Conservation (phyloP, 2,329 filamentous ascomycete genomes). For the Tolypocladium tundrense region DNA sequence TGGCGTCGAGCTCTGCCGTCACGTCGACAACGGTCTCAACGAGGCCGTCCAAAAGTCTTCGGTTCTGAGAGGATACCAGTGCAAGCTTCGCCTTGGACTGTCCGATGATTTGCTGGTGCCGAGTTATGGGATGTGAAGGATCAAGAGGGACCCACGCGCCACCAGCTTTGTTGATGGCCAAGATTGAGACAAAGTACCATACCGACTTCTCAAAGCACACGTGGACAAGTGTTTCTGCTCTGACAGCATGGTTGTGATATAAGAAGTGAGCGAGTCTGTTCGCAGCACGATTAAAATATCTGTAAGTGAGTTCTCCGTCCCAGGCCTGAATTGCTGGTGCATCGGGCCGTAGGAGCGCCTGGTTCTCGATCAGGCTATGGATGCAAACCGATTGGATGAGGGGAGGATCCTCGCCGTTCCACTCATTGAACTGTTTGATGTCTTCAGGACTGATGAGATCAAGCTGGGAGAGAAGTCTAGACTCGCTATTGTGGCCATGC, state of each 20-base stretch:
- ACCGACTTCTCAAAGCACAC: conserved; percentile 27
- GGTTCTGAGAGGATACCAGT: not conserved
- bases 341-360: conserved; percentile 19
- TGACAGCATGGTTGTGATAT: conserved; percentile 8
- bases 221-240: conserved; percentile 15
- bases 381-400: not conserved
- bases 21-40: not conserved
- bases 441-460: not conserved
- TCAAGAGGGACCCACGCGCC: conserved; percentile 16
- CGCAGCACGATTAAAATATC: conserved; percentile 26
- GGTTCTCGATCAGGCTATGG: conserved; percentile 9
- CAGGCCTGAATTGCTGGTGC: conserved; percentile 29
- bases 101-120: conserved; percentile 5
- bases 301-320: conserved; percentile 31
- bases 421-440: not conserved
- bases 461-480: not conserved
- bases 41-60: not conserved
- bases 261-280: conserved; percentile 23
- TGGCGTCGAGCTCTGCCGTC: not conserved
- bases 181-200: conserved; percentile 21
- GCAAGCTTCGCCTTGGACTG: conserved; percentile 3
- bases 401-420: not conserved
- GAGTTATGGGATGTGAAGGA: conserved; percentile 22
- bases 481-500: not conserved
- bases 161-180: conserved; percentile 20